Evolutionary conservation across 2,329 filamentous ascomycete genomes (phyloP).

Genomic region (Paecilomyces niveus): DNA sequence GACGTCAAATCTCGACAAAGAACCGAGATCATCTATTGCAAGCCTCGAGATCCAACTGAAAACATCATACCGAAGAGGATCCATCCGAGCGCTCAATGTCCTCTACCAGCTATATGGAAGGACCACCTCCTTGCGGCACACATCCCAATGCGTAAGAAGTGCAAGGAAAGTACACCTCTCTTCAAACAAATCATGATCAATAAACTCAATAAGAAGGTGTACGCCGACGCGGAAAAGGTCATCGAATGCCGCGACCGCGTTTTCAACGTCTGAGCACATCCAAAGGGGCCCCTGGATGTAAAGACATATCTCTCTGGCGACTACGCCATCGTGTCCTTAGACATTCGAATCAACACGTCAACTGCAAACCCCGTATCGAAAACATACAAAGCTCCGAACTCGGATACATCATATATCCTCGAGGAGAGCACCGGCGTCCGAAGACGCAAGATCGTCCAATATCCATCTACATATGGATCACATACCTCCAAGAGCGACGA

Average conservation of each 20-base stretch:
- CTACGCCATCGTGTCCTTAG: neutral
- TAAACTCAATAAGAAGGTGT: neutral
- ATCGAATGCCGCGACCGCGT: neutral
- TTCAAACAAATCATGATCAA: neutral
- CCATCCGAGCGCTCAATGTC: neutral
- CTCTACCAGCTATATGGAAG: neutral
- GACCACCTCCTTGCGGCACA: neutral
- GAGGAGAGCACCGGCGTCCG: neutral
- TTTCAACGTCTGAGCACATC: neutral
- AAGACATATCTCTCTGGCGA: neutral
- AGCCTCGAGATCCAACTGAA: neutral
- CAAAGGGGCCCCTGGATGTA: neutral
- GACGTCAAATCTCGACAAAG: neutral
- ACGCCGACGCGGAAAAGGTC: neutral
- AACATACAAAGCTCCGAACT: neutral
- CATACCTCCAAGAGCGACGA: neutral
- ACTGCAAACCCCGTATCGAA: neutral
- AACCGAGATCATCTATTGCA: neutral
- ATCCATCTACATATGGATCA: neutral
- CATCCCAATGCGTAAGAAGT: neutral
- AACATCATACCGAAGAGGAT: neutral
- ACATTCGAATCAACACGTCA: neutral
- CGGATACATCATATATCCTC: neutral
- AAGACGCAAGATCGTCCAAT: neutral
- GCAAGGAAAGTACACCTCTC: neutral